A percentile compares a stretch with the other conserved stretches of the same genome.
Conservation (phyloP, 2,329 filamentous ascomycete genomes). For the Blumeria hordei region DNA sequence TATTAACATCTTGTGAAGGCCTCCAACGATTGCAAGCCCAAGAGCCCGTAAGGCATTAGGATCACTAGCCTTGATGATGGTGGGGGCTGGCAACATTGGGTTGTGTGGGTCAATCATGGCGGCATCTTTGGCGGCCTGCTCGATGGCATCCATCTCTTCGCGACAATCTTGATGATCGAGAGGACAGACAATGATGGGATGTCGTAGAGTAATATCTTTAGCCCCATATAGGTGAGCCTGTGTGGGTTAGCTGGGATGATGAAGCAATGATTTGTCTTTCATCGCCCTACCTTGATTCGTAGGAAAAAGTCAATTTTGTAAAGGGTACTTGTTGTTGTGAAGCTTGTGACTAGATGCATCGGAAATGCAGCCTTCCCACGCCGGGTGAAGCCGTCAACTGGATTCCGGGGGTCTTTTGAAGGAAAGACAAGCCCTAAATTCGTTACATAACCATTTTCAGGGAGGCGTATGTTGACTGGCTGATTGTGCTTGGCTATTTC, state of each 20-base stretch:
- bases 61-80: conserved; percentile 60
- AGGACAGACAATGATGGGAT: conserved; percentile 89
- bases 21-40: conserved; percentile 36
- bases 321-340: conserved; percentile 77
- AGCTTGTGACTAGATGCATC: conserved; percentile 66
- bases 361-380: conserved; percentile 72
- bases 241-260: conserved; percentile 4
- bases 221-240: conserved; percentile 75
- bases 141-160: conserved; percentile 96
- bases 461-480: conserved; percentile 57
- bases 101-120: conserved; percentile 71
- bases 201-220: conserved; percentile 65
- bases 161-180: conserved; percentile 90
- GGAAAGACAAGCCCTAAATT: conserved; percentile 83
- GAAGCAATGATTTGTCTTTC: not conserved
- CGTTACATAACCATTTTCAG: conserved; percentile 77
- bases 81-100: conserved; percentile 71
- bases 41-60: conserved; percentile 35
- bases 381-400: conserved; percentile 57
- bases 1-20: conserved; percentile 40
- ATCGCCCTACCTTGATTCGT: conserved; percentile 54
- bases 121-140: conserved; percentile 84
- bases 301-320: conserved; percentile 98
- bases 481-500: conserved; percentile 68
- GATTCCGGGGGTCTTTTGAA: conserved; percentile 64